Evolutionary conservation across 345 rosid genomes (phyloP).

Genomic region (Hevea brasiliensis): DNA sequence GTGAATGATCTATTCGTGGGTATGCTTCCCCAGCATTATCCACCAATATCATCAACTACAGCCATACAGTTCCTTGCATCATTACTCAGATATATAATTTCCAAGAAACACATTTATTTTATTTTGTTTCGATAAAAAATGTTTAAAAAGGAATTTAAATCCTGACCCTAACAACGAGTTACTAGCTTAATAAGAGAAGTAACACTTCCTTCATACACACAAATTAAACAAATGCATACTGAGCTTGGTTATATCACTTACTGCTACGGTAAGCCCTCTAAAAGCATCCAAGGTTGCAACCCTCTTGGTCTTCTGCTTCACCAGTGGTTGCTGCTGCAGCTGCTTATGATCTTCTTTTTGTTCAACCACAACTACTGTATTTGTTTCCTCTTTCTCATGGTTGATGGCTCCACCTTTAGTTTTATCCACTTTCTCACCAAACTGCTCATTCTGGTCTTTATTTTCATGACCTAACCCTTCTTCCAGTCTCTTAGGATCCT

Average conservation of each 20-base stretch:
- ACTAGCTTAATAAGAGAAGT: too few species aligned
- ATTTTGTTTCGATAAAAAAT: too few species aligned
- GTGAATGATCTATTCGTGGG: conserved; percentile 55
- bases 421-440: conserved; percentile 3
- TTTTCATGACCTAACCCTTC: conserved; percentile 39
- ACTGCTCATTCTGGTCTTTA: conserved; percentile 5
- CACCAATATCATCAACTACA: conserved; percentile 61
- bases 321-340: background rate
- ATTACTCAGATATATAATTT: background rate
- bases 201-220: too few species aligned
- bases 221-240: too few species aligned
- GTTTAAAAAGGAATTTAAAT: too few species aligned
- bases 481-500: conserved; percentile 48
- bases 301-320: conserved; percentile 46
- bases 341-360: conserved; percentile 13
- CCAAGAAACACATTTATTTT: too few species aligned
- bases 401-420: background rate
- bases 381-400: conserved; percentile 4
- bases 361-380: conserved; percentile 1
- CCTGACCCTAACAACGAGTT: too few species aligned
- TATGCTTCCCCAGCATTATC: conserved; percentile 61
- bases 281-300: conserved; percentile 61
- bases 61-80: background rate
- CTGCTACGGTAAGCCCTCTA: conserved; percentile 62
- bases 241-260: conserved; percentile 18